phyloP scores from a whole-genome alignment of 106 monocot species.

The Chionographis japonica region DNA sequence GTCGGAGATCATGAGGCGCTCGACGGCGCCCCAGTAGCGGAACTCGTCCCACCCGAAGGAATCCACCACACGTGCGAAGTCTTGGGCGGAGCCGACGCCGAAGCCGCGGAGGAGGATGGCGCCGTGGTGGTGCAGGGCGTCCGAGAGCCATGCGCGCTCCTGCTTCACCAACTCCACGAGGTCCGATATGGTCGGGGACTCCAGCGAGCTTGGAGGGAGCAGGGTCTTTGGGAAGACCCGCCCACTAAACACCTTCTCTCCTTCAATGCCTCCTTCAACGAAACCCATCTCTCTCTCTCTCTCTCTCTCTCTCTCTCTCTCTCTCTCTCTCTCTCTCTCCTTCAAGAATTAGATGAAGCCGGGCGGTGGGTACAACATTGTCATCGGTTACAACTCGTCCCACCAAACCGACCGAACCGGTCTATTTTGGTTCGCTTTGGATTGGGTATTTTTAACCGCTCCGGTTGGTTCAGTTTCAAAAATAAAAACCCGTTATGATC shows the following conservation, averaged over 20 bases:
- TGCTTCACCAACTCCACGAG: slow-evolving; percentile 5
- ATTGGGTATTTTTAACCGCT: too few species aligned
- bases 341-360: too few species aligned
- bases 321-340: too few species aligned
- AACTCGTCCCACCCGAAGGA: slow-evolving; percentile 35
- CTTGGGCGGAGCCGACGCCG: slow-evolving; percentile 6
- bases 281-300: slow-evolving; percentile 11
- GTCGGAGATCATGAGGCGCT: slow-evolving; percentile 10
- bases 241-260: slow-evolving; percentile 19
- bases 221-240: slow-evolving; percentile 23
- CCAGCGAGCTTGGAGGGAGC: slow-evolving; percentile 4
- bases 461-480: too few species aligned
- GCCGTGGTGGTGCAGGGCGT: slow-evolving; percentile 12
- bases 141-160: not conserved
- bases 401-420: too few species aligned
- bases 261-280: slow-evolving; percentile 11
- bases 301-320: not conserved
- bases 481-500: too few species aligned
- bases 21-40: slow-evolving; percentile 11
- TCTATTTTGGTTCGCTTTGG: too few species aligned
- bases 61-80: slow-evolving; percentile 18
- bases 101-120: slow-evolving; percentile 33
- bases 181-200: not conserved
- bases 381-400: too few species aligned
- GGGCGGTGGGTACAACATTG: too few species aligned